A percentile compares a stretch with the other conserved stretches of the same genome.
Conservation (phyloP, 2,329 filamentous ascomycete species). For the Ceratocystis harringtonii region DNA sequence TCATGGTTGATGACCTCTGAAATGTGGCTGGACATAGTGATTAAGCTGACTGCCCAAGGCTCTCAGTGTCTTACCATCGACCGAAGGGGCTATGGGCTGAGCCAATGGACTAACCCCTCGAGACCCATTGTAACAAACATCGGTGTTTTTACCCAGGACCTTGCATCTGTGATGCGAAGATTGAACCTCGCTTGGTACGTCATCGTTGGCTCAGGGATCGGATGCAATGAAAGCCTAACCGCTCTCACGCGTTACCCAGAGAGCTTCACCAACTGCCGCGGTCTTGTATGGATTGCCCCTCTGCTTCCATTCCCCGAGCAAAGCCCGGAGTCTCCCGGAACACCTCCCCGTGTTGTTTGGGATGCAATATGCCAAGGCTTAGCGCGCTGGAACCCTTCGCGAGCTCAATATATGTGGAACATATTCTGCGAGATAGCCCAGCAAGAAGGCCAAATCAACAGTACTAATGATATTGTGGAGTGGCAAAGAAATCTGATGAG, state of each 20-base stretch:
- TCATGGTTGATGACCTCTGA: constrained; percentile 6
- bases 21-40: constrained; percentile 4
- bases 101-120: neutral
- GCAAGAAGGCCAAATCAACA: neutral
- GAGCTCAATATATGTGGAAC: constrained; percentile 8
- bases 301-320: neutral
- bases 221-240: constrained; percentile 9
- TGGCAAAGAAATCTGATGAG: neutral
- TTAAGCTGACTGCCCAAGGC: neutral
- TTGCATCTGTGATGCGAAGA: neutral
- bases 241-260: neutral
- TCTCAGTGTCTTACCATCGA: constrained; percentile 6
- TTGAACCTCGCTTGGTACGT: constrained; percentile 5
- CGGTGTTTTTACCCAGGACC: neutral
- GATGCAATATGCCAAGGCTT: neutral
- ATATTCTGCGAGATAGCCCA: constrained; percentile 9
- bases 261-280: neutral
- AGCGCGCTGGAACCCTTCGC: neutral
- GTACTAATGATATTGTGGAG: neutral
- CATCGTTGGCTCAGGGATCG: constrained; percentile 10
- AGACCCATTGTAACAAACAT: neutral
- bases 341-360: constrained; percentile 4
- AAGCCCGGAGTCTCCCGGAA: neutral
- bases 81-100: constrained; percentile 4
- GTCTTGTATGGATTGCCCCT: constrained; percentile 7